These are phyloP conservation scores for Leccinum holopus DNA, from an alignment of 1,284 basidiomycete species.

Conservation along the genomic window DNA sequence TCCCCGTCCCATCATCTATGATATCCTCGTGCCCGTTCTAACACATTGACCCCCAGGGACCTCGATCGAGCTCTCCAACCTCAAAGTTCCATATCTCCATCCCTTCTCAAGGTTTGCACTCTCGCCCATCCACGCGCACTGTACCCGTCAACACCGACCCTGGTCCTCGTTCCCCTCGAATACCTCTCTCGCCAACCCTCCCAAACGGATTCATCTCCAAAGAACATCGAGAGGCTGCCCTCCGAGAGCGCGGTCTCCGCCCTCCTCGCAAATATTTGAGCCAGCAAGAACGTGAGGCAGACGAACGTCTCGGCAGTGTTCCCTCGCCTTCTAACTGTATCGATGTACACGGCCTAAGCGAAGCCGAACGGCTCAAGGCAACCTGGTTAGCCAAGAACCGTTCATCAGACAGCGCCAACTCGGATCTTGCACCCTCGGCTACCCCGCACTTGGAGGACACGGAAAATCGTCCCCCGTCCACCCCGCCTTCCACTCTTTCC, in stretches of 20 bases:
- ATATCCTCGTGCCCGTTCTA: conserved; percentile 8
- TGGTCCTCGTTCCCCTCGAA: conserved; percentile 8
- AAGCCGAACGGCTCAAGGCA: conserved; percentile 48
- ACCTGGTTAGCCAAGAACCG: conserved; percentile 47
- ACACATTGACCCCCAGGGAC: conserved; percentile 5
- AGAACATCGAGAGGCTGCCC: conserved; percentile 45
- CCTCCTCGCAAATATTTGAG: conserved; percentile 50
- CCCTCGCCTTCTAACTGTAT: conserved; percentile 9
- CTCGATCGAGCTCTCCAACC: not conserved
- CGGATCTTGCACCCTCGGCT: conserved; percentile 3
- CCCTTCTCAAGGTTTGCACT: conserved; percentile 6
- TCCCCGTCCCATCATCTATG: too few relatives aligned
- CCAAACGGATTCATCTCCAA: conserved; percentile 28
- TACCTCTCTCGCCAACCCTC: conserved; percentile 15
- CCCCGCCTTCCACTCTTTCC: not conserved
- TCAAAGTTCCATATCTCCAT: conserved; percentile 22
- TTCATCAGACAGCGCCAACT: conserved; percentile 18
- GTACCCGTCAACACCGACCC: conserved; percentile 4
- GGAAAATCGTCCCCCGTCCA: conserved; percentile 4
- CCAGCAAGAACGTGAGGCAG: conserved; percentile 46
- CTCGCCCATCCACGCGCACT: conserved; percentile 18
- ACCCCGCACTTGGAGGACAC: conserved; percentile 1
- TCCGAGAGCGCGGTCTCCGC: conserved; percentile 52
- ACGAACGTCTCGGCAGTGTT: conserved; percentile 38
- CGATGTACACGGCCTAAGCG: conserved; percentile 30